Base-by-base conservation (phyloP, 2,329 filamentous ascomycete genomes). In the Paecilomyces sp. region DNA sequence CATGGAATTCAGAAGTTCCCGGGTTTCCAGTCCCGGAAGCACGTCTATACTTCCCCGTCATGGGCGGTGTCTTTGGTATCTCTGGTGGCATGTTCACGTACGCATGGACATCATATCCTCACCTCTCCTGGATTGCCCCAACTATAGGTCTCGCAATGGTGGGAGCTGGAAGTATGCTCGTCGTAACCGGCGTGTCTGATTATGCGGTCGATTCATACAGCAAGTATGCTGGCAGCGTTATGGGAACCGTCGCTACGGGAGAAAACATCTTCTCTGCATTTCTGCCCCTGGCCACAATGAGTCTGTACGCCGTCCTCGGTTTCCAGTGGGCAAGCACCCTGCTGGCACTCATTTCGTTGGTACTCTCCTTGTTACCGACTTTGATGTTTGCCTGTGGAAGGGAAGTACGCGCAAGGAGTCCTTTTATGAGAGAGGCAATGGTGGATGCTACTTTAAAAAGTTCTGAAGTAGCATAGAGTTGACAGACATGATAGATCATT, bases 201-300 rank as follows among this genome's bases (percentile, higher is more conserved):
- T 80, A 80, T 57, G 70, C 79, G n/a, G 74, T 75, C 3, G 79
- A 82, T 63, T 76, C 80, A 0, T 82, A 82, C 60, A 74, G 76
- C 22, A 73, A 77, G 28, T 80, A 79, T 60, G 79, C 80, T 3
- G 79, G 74, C 0, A 80, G 77, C 15, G 76, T 78, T 0, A 69
- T 80, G 1, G 76, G 75, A 1, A 78, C 78, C 3, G 77, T 78
- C 15, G 78, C 74, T 0, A 71, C 80, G 0, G 71, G 78, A 2
- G 72, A 80, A 59, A 80, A 79, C 59, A 63, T 70, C 0, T 72
- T 80, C 24, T 76, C 72, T 11, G 76, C 75, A 0, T 78, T 76
- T 28, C 64, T 81, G 24, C 78, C 79, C 0, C 66, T 80, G 0
- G 76, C 74, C 1, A 72, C 76, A 0, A 70, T 69, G 51, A 65